Conservation (phyloP, 306 rosid genomes). For the Styphnolobium japonicum region DNA sequence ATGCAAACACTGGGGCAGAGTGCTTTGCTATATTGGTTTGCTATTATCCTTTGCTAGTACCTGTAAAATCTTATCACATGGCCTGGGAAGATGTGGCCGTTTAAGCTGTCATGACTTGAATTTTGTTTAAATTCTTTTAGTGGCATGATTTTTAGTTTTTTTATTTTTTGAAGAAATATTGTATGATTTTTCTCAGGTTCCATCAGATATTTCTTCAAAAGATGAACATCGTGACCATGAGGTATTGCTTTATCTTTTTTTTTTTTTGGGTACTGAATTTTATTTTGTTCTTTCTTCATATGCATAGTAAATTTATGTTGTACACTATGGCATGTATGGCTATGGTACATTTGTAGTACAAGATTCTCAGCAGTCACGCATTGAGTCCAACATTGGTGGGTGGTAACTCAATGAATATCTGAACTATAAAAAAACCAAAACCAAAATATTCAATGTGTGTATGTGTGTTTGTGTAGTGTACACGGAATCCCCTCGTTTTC, state of each 20-base stretch:
- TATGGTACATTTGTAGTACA: not conserved
- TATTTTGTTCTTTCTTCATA: not conserved
- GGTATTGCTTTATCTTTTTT: conserved; percentile 37
- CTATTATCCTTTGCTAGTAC: not conserved
- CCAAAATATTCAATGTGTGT: too few species aligned
- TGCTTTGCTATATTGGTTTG: not conserved
- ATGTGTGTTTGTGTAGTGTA: not conserved
- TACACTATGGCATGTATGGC: not conserved
- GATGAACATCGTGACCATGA: conserved; percentile 34
- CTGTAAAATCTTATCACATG: not conserved
- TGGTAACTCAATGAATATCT: not conserved
- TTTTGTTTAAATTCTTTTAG: conserved; percentile 17
- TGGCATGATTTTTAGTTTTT: not conserved
- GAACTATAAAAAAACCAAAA: not conserved
- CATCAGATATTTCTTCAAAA: conserved; percentile 47
- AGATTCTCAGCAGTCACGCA: not conserved
- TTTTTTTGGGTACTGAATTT: not conserved
- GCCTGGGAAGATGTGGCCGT: not conserved
- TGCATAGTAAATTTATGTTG: not conserved
- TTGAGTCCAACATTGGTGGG: conserved; percentile 4
- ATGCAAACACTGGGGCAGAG: not conserved
- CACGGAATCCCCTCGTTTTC: not conserved
- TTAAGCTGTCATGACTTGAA: not conserved
- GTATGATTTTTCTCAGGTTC: conserved; percentile 51
- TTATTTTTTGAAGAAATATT: not conserved